Conservation (phyloP, 2,329 filamentous ascomycete species). For the Elsinoe ampelina region DNA sequence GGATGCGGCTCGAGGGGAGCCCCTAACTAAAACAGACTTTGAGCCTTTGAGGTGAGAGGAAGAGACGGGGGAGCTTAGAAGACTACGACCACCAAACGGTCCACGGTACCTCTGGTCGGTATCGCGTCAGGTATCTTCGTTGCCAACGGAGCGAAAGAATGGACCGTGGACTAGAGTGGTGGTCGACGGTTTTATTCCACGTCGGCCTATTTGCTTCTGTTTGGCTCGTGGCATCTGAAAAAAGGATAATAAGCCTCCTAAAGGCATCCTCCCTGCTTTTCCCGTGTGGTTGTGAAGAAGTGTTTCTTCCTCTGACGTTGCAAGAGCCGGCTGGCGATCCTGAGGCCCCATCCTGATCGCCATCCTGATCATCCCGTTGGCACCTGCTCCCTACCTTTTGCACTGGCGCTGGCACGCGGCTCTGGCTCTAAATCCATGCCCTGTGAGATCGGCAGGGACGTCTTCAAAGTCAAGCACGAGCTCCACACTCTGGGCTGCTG, state of each 20-base stretch:
- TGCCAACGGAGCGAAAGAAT: not conserved
- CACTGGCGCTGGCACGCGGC: not conserved
- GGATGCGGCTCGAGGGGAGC: not conserved
- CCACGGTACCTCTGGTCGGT: too few relatives aligned
- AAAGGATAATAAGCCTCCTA: too few relatives aligned
- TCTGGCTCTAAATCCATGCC: not conserved
- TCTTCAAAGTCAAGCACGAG: not conserved
- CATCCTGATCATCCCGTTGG: conserved; percentile 7
- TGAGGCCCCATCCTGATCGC: conserved; percentile 5
- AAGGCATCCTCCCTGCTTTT: not conserved
- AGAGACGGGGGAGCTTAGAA: not conserved
- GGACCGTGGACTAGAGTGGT: not conserved
- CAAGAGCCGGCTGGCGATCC: conserved; percentile 3
- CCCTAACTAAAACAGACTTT: not conserved
- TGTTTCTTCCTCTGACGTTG: conserved; percentile 5
- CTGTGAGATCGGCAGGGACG: not conserved
- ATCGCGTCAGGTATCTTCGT: not conserved
- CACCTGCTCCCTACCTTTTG: too few relatives aligned
- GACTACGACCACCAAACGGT: not conserved
- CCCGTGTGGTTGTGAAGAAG: not conserved
- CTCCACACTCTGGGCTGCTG: not conserved
- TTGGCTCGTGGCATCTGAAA: not conserved
- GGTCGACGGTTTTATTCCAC: not conserved
- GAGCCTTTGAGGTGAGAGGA: not conserved
- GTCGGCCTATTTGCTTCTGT: not conserved